Conservation (phyloP, 73 alveolate genomes). For the Paramecium bursaria region DNA sequence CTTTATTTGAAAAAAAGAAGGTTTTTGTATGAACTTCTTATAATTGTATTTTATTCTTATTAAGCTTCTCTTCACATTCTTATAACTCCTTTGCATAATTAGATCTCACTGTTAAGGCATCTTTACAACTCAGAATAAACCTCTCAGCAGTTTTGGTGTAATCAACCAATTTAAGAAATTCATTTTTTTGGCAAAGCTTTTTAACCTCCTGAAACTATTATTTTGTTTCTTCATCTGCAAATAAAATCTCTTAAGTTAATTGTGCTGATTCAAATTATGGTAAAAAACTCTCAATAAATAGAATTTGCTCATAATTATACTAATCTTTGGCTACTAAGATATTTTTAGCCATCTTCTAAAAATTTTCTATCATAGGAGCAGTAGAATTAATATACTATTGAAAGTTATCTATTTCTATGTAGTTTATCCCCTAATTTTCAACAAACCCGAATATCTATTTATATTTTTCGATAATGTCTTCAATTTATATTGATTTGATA, state of each 20-base stretch:
- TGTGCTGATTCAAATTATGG: constrained; percentile 27
- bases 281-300: constrained; percentile 6
- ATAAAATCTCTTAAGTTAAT: not conserved
- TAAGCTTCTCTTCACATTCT: constrained; percentile 23
- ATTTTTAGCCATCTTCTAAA: constrained; percentile 5
- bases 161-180: constrained; percentile 3
- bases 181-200: constrained; percentile 34
- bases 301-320: not conserved
- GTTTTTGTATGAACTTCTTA: constrained; percentile 40
- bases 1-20: not conserved
- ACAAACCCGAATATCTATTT: not conserved
- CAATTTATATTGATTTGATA: too few species aligned
- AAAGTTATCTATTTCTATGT: constrained; percentile 30
- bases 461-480: not conserved
- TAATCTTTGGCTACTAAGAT: not conserved
- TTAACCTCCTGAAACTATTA: constrained; percentile 12
- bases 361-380: not conserved
- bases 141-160: constrained; percentile 25
- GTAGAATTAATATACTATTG: not conserved
- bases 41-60: constrained; percentile 5
- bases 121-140: constrained; percentile 4
- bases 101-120: constrained; percentile 9
- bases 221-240: constrained; percentile 13
- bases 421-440: not conserved
- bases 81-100: not conserved